phyloP scores from a whole-genome alignment of 176 grass and related monocot species.

The Melocanna baccifera region DNA sequence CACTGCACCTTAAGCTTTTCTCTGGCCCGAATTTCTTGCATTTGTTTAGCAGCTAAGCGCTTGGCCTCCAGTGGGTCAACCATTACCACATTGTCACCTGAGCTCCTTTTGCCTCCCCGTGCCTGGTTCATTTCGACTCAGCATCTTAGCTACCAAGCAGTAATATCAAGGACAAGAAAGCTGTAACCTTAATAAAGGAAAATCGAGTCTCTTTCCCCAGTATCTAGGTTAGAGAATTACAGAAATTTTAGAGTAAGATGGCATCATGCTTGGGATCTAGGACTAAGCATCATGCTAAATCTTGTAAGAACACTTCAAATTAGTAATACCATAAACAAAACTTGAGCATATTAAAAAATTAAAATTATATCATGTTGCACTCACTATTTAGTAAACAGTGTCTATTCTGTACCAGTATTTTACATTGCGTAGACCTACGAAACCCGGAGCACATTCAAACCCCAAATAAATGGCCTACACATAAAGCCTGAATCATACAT shows the following conservation, averaged over 20 bases:
- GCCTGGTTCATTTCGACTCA: constrained; percentile 41
- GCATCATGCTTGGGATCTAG: neutral
- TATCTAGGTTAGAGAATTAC: neutral
- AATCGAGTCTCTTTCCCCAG: neutral
- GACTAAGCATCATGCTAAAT: neutral
- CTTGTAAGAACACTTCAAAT: constrained; percentile 2
- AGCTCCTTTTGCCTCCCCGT: constrained; percentile 62
- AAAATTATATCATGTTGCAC: neutral
- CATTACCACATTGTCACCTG: constrained; percentile 68
- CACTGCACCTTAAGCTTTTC: constrained; percentile 69
- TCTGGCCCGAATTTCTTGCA: constrained; percentile 82
- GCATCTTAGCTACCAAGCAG: constrained; percentile 17
- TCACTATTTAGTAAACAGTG: constrained; percentile 14
- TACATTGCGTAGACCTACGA: neutral
- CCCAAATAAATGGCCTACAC: constrained; percentile 8
- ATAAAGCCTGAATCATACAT: constrained; percentile 48
- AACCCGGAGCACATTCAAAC: constrained; percentile 14
- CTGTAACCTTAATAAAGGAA: neutral
- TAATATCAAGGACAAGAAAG: constrained; percentile 22
- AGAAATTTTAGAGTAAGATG: neutral
- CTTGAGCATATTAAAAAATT: neutral
- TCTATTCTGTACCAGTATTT: neutral
- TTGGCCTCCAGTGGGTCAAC: constrained; percentile 94
- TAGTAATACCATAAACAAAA: neutral
- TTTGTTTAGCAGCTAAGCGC: constrained; percentile 83